These are phyloP conservation scores for Melanopsichium pennsylvanicum DNA, from an alignment of 1,284 basidiomycete genomes.

Conservation along the genomic window DNA sequence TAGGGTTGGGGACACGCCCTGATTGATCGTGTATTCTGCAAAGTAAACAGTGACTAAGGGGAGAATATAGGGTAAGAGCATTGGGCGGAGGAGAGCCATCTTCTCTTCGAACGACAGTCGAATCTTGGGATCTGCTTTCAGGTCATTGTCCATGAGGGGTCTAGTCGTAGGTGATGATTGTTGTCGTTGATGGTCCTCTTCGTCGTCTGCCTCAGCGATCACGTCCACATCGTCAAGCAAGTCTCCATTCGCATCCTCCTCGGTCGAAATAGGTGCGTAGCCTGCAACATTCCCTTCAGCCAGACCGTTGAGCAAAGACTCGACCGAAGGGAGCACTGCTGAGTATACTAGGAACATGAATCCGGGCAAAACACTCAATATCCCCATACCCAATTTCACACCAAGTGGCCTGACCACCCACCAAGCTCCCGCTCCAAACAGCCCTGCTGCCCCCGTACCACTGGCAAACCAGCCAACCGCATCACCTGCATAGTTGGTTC, in stretches of 20 bases:
- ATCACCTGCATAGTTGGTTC: constrained; percentile 42
- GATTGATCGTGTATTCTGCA: constrained; percentile 65
- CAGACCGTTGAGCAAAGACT: constrained; percentile 6
- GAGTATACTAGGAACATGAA: constrained; percentile 57
- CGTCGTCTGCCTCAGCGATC: no score
- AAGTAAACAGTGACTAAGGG: constrained; percentile 63
- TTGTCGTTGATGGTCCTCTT: neutral
- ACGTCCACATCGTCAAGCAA: neutral
- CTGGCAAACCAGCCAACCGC: constrained; percentile 67
- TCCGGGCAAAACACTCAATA: constrained; percentile 51
- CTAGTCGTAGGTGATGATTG: no score
- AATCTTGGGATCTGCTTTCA: no score
- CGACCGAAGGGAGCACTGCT: constrained; percentile 35
- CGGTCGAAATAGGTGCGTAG: constrained; percentile 23
- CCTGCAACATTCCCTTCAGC: neutral
- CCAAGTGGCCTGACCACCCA: constrained; percentile 89
- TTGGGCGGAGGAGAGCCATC: constrained; percentile 56
- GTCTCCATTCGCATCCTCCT: neutral
- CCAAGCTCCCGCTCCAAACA: constrained; percentile 91
- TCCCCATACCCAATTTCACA: constrained; percentile 80
- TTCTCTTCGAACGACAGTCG: constrained; percentile 54
- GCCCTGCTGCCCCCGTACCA: constrained; percentile 91
- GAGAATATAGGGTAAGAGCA: constrained; percentile 60
- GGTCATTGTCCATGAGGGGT: no score
- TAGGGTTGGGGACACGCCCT: constrained; percentile 77